Conservation (phyloP, 176 grass and related monocot species). For the Neostapfia colusana region DNA sequence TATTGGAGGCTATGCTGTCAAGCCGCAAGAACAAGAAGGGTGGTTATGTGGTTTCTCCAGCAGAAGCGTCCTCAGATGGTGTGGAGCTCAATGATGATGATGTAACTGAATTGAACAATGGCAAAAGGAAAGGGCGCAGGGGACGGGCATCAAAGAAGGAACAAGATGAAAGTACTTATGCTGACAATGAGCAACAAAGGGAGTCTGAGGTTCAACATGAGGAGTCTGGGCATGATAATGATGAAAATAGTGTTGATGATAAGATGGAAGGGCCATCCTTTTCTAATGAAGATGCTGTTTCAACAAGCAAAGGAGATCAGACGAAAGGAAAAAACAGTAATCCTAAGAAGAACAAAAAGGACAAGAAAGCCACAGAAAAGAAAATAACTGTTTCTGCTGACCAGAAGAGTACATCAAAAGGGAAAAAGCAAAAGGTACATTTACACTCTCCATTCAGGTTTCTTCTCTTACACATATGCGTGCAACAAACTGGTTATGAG, state of each 20-base stretch:
- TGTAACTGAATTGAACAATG: constrained; percentile 25
- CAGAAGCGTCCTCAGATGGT: constrained; percentile 13
- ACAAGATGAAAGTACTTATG: constrained; percentile 36
- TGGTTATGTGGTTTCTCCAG: constrained; percentile 28
- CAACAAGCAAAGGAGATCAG: constrained; percentile 39
- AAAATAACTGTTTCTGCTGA: constrained; percentile 47
- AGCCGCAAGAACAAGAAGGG: constrained; percentile 55
- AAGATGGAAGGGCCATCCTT: constrained; percentile 44
- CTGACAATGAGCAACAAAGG: constrained; percentile 19
- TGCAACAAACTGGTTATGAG: not conserved
- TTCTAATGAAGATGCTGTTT: constrained; percentile 44
- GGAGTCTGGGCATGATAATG: constrained; percentile 22
- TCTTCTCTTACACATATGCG: not conserved
- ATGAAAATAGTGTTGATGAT: constrained; percentile 37
- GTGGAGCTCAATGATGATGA: constrained; percentile 16
- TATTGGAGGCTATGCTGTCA: constrained; percentile 71
- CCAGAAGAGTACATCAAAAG: constrained; percentile 56
- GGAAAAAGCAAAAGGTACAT: constrained; percentile 90
- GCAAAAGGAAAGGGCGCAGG: constrained; percentile 49
- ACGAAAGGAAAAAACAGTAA: constrained; percentile 44
- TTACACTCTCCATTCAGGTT: not conserved
- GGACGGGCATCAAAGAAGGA: constrained; percentile 47
- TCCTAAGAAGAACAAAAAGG: constrained; percentile 66
- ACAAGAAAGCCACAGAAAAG: constrained; percentile 52
- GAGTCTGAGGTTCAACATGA: constrained; percentile 20